A percentile compares a stretch with the other conserved stretches of the same genome.
phyloP scores from a whole-genome alignment of 2,329 filamentous ascomycete species.

The Fusarium metavorans region DNA sequence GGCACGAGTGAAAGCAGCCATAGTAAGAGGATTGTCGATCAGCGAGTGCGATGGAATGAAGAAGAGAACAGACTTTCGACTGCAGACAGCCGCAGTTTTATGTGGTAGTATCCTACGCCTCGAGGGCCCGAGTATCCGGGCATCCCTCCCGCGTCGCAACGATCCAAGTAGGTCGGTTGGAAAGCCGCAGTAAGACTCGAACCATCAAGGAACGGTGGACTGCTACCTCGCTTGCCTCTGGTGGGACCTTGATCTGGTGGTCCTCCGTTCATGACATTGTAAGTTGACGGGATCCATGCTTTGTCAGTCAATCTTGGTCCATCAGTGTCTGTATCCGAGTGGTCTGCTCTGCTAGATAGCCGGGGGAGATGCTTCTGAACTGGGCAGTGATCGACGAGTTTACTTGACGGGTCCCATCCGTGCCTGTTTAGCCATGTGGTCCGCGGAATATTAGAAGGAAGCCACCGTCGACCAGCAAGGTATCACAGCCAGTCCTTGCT shows the following conservation, averaged over 20 bases:
- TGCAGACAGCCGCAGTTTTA: conserved; percentile 20
- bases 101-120: background rate
- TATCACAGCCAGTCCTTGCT: background rate
- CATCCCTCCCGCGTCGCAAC: background rate
- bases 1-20: conserved; percentile 23
- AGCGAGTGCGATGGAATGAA: conserved; percentile 6
- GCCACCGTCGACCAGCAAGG: background rate
- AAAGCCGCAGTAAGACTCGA: background rate
- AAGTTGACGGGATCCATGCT: background rate
- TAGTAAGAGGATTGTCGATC: conserved; percentile 11
- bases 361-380: background rate
- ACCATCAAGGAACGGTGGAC: background rate
- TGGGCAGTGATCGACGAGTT: conserved; percentile 2
- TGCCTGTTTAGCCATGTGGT: background rate
- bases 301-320: conserved; percentile 1
- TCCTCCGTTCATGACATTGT: background rate
- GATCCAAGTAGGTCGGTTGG: background rate
- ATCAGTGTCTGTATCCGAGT: background rate
- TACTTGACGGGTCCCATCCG: background rate
- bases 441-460: background rate
- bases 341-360: background rate
- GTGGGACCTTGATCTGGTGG: background rate
- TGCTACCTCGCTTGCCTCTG: background rate
- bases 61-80: background rate
- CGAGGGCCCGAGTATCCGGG: conserved; percentile 10